Conservation (phyloP, 2,329 filamentous ascomycete genomes). For the Aspergillus quadricinctus region DNA sequence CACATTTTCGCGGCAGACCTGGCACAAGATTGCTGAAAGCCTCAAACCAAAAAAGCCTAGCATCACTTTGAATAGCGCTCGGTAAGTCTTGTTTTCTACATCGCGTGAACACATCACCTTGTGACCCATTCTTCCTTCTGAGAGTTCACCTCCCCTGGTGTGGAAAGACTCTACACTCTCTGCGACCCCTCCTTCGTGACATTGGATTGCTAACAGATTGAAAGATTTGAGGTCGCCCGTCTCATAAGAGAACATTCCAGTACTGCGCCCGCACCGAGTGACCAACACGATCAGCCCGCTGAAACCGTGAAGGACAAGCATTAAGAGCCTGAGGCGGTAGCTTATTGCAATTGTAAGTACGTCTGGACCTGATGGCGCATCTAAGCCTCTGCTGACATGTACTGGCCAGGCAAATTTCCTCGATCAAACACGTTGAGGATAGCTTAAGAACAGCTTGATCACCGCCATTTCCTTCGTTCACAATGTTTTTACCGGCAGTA, state of each 20-base stretch:
- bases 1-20: neutral
- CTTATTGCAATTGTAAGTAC: neutral
- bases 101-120: neutral
- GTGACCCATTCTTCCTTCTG: neutral
- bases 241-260: neutral
- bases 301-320: neutral
- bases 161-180: neutral
- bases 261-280: neutral
- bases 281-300: neutral
- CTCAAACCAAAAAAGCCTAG: neutral
- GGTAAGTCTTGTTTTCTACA: neutral
- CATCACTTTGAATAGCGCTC: neutral
- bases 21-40: neutral
- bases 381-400: neutral
- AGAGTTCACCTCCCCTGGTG: too few species aligned
- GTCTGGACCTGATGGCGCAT: neutral
- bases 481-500: neutral
- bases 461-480: neutral
- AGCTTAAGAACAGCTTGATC: neutral
- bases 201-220: neutral
- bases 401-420: neutral
- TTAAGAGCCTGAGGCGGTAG: neutral
- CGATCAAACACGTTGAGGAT: neutral
- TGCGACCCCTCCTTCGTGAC: neutral
- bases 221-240: neutral